A percentile compares a stretch with the other conserved stretches of the same genome.
Evolutionary conservation across 768 basidiomycete species (phyloP).

Genomic region (Suillus placidus): DNA sequence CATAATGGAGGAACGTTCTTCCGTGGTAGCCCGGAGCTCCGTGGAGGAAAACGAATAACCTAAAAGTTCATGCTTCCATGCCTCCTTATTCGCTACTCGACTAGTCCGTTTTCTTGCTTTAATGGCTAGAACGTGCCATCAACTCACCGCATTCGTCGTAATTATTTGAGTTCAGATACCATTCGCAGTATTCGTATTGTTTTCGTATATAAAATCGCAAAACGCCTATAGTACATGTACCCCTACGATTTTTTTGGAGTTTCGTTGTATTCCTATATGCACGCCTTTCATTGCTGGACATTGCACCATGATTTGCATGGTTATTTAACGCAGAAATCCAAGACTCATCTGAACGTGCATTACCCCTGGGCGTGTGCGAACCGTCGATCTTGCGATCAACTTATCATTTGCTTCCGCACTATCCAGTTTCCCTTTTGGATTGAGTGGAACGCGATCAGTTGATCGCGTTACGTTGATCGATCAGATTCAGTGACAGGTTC

Average conservation of each 20-base stretch:
- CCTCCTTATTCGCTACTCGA: constrained; percentile 12
- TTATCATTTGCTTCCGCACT: constrained; percentile 6
- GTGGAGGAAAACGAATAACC: constrained; percentile 10
- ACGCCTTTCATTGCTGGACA: constrained; percentile 17
- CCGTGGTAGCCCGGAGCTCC: constrained; percentile 24
- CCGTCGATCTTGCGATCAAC: constrained; percentile 5
- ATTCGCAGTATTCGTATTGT: constrained; percentile 21
- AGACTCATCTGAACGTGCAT: no score
- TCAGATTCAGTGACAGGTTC: neutral
- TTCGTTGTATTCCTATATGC: constrained; percentile 31
- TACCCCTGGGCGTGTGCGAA: constrained; percentile 2
- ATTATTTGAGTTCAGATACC: constrained; percentile 22
- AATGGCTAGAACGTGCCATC: constrained; percentile 22
- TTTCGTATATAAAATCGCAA: constrained; percentile 23
- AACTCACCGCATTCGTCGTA: constrained; percentile 22
- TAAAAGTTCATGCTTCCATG: constrained; percentile 16
- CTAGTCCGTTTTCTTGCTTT: constrained; percentile 24
- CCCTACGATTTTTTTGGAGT: constrained; percentile 31
- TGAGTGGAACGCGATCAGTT: neutral
- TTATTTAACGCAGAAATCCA: constrained; percentile 29
- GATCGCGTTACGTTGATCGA: neutral
- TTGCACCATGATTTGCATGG: constrained; percentile 16
- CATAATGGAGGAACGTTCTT: constrained; percentile 21
- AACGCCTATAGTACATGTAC: constrained; percentile 27
- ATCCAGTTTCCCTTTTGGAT: neutral